Evolutionary conservation across 2,329 filamentous ascomycete species (phyloP).

Genomic region (Fusarium sp.): DNA sequence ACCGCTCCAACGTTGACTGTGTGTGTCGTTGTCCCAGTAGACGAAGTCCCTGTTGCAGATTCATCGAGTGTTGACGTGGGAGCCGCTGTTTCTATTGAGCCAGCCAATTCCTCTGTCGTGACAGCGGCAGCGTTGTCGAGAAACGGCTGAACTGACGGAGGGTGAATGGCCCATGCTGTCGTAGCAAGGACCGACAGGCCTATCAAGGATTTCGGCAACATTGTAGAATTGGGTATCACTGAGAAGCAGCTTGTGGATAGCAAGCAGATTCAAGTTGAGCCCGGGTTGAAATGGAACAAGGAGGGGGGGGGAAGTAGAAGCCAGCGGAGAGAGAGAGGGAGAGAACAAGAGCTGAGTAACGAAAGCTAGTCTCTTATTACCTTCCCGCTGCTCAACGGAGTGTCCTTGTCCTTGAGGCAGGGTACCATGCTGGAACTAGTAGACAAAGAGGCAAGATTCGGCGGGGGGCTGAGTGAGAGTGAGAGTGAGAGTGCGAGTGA

Average conservation of each 20-base stretch:
- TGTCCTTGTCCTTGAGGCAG: slow-evolving; percentile 13
- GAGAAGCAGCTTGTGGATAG: slow-evolving; percentile 18
- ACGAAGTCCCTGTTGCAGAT: slow-evolving; percentile 30
- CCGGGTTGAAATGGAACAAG: slow-evolving; percentile 2
- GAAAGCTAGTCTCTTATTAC: slow-evolving; percentile 26
- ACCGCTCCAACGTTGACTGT: slow-evolving; percentile 45
- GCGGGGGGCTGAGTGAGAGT: slow-evolving; percentile 34
- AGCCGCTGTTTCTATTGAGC: slow-evolving; percentile 9
- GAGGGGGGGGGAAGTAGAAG: slow-evolving; percentile 15
- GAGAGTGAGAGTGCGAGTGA: neutral
- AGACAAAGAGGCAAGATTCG: slow-evolving; percentile 27
- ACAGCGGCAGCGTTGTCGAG: neutral
- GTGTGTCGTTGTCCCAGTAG: slow-evolving; percentile 37
- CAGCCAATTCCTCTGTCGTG: neutral
- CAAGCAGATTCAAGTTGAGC: slow-evolving; percentile 16
- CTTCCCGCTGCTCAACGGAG: slow-evolving; percentile 9
- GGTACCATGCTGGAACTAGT: slow-evolving; percentile 11
- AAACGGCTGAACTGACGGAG: neutral
- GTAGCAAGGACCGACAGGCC: slow-evolving; percentile 25
- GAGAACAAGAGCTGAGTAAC: slow-evolving; percentile 38
- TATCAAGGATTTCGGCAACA: slow-evolving; percentile 38
- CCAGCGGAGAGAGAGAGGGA: slow-evolving; percentile 1
- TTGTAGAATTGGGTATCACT: slow-evolving; percentile 20
- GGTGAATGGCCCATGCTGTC: slow-evolving; percentile 30
- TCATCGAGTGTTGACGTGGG: slow-evolving; percentile 31